Evolutionary conservation across 2,329 filamentous ascomycete species (phyloP).

Genomic region (Polychaeton citri): DNA sequence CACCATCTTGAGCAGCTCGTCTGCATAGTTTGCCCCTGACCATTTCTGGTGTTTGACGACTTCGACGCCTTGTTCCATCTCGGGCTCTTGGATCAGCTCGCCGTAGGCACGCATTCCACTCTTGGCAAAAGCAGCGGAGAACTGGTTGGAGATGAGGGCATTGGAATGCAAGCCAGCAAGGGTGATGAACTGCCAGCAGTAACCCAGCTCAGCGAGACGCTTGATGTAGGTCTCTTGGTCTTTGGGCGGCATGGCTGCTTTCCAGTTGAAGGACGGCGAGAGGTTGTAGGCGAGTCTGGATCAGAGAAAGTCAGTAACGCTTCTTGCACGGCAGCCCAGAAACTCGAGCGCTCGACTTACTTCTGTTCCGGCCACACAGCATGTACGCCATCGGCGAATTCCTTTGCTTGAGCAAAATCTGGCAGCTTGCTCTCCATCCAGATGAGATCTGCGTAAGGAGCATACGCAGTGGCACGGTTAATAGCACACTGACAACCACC

Average conservation of each 20-base stretch:
- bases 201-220: slow-evolving; percentile 73
- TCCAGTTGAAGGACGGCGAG: slow-evolving; percentile 99
- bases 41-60: slow-evolving; percentile 99
- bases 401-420: slow-evolving; percentile 77
- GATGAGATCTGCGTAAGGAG: slow-evolving; percentile 79
- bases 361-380: slow-evolving; percentile 94
- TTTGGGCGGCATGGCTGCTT: slow-evolving; percentile 77
- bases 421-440: slow-evolving; percentile 99
- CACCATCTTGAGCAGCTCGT: slow-evolving; percentile 94
- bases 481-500: slow-evolving; percentile 85
- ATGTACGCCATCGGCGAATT: slow-evolving; percentile 89
- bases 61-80: slow-evolving; percentile 81
- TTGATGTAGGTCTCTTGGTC: slow-evolving; percentile 98
- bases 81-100: slow-evolving; percentile 93
- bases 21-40: slow-evolving; percentile 88
- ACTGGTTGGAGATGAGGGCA: slow-evolving; percentile 79
- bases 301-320: neutral
- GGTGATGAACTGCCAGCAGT: slow-evolving; percentile 99
- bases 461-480: slow-evolving; percentile 82
- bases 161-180: slow-evolving; percentile 92
- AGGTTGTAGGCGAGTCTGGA: slow-evolving; percentile 88
- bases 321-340: neutral
- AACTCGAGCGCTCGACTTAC: slow-evolving; percentile 40
- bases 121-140: slow-evolving; percentile 67
- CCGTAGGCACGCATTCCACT: slow-evolving; percentile 93